Percentiles rank a stretch among this genome's conserved stretches.
These are phyloP conservation scores for Aspergillus affinis DNA, from an alignment of 495 filamentous ascomycete genomes.

Conservation along the genomic window DNA sequence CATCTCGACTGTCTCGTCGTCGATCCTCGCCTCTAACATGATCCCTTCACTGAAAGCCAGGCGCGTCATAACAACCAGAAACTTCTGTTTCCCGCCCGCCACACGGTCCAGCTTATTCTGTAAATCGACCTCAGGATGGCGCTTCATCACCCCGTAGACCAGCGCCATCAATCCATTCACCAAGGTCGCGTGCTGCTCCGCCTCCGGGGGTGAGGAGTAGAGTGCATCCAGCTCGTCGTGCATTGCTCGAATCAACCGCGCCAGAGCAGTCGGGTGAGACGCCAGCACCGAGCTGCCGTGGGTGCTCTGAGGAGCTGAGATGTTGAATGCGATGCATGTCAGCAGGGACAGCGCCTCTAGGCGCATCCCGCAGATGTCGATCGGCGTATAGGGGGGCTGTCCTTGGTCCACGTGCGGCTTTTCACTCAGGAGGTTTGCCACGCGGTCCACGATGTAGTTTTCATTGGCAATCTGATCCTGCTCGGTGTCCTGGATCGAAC, in stretches of 20 bases:
- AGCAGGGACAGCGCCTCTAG: constrained; percentile 58
- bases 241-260: constrained; percentile 60
- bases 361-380: constrained; percentile 56
- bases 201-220: constrained; percentile 52
- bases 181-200: constrained; percentile 39
- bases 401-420: constrained; percentile 48
- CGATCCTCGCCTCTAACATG: constrained; percentile 63
- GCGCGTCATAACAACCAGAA: constrained; percentile 62
- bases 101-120: constrained; percentile 56
- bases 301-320: constrained; percentile 31
- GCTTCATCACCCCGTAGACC: constrained; percentile 56
- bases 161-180: constrained; percentile 64
- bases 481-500: constrained; percentile 55
- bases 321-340: constrained; percentile 46
- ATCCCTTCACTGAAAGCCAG: constrained; percentile 65
- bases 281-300: constrained; percentile 55
- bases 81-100: constrained; percentile 62
- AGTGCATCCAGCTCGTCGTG: constrained; percentile 62
- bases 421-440: constrained; percentile 60
- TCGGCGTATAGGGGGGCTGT: constrained; percentile 44
- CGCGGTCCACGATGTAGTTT: constrained; percentile 57
- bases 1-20: constrained; percentile 64
- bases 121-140: constrained; percentile 52
- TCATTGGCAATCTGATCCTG: constrained; percentile 55
- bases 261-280: constrained; percentile 53